These are phyloP conservation scores for Lasiosphaeria hispida DNA, from an alignment of 495 filamentous ascomycete species.

Conservation along the genomic window DNA sequence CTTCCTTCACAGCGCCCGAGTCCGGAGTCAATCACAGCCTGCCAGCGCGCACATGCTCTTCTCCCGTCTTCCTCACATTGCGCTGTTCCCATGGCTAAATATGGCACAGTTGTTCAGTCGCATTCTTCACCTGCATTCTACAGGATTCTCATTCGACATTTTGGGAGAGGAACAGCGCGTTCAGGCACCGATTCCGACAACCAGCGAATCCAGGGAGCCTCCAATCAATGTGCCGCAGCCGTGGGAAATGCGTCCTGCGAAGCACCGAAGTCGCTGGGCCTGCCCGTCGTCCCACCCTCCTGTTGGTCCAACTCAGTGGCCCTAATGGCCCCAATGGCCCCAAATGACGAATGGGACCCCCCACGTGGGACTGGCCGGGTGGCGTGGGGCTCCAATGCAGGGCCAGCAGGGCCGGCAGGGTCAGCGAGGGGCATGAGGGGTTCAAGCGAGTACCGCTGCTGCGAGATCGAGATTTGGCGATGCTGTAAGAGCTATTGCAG, in stretches of 20 bases:
- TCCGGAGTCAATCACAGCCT: not conserved
- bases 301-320: not conserved
- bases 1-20: not conserved
- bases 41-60: too few species aligned
- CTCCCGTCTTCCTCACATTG: too few species aligned
- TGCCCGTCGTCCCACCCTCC: not conserved
- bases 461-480: not conserved
- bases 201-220: too few species aligned
- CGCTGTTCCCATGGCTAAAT: too few species aligned
- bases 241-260: too few species aligned
- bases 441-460: not conserved
- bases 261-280: not conserved
- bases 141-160: too few species aligned
- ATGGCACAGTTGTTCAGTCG: too few species aligned
- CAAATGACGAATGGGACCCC: constrained; percentile 14
- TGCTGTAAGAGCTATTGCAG: too few species aligned
- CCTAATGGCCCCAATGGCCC: not conserved
- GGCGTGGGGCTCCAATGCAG: constrained; percentile 18
- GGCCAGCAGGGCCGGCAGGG: constrained; percentile 3
- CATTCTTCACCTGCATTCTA: too few species aligned
- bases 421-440: not conserved
- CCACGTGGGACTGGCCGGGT: constrained; percentile 23
- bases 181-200: too few species aligned
- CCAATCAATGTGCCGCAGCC: too few species aligned
- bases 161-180: too few species aligned